These are phyloP conservation scores for Globisporangium middletonii DNA, from an alignment of 352 stramenopile genomes.

Conservation along the genomic window DNA sequence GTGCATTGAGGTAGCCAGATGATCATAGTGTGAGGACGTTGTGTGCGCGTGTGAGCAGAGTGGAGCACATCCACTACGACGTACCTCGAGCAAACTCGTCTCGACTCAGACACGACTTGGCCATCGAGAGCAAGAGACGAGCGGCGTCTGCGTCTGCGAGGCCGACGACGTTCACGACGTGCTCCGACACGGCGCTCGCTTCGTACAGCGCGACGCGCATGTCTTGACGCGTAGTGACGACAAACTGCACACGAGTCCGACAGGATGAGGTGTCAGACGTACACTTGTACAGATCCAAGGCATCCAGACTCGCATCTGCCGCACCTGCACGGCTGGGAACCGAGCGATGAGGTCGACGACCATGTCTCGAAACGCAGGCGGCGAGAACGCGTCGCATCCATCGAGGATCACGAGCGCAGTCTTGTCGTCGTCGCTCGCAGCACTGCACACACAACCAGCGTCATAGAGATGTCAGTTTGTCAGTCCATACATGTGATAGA, in stretches of 20 bases:
- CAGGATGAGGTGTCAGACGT: neutral
- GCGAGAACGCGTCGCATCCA: constrained; percentile 44
- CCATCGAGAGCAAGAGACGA: constrained; percentile 41
- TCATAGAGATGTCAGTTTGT: neutral
- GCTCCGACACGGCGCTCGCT: constrained; percentile 11
- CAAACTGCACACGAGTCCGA: constrained; percentile 16
- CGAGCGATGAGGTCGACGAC: constrained; percentile 29
- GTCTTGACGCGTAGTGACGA: constrained; percentile 29
- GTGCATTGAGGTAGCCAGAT: neutral
- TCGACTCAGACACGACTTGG: constrained; percentile 26
- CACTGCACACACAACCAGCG: constrained; percentile 3
- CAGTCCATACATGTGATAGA: no score
- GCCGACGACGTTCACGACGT: constrained; percentile 27
- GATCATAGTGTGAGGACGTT: neutral
- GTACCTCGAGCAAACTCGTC: constrained; percentile 35
- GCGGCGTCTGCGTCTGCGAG: constrained; percentile 36
- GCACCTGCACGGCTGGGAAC: constrained; percentile 41
- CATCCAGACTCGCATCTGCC: neutral
- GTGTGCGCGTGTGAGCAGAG: no score
- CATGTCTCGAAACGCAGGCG: constrained; percentile 33
- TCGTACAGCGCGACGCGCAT: constrained; percentile 16
- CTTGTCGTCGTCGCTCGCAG: constrained; percentile 12
- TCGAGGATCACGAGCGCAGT: constrained; percentile 48
- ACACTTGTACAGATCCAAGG: neutral
- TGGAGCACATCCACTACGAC: constrained; percentile 5